Evolutionary conservation across 495 filamentous ascomycete genomes (phyloP), one percentile per base, ranked within the genome.

Genomic region (Xylaria palmicola): DNA sequence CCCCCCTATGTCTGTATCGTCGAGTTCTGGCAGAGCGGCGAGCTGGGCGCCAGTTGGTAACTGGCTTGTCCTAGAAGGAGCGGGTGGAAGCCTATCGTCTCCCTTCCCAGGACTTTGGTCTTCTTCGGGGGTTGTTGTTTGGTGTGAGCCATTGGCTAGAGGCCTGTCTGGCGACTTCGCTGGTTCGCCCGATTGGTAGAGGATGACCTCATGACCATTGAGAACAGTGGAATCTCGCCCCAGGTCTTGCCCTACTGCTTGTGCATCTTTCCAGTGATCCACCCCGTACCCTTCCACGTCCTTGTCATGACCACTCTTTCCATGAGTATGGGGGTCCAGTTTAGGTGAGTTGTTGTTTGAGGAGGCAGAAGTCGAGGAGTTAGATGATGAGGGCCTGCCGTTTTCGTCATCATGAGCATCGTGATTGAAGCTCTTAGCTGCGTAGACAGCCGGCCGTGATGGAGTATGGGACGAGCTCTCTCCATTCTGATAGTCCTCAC

Each of bases 1-100:
- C 0, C 90, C 88, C 12, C 87, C 89, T 67, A 88, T 90, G 70
- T 96, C 93, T 2, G 86, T 88, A 63, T 96, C 93, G 64, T 91
- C 90, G 15, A 79, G 79, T 0, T 81, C 65, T 0, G 90, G 57
- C 5, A 92, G 73, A 9, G 84, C 73, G 13, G 90, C 87, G 15
- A 91, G 77, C 62, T 88, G 85, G 43, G 85, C 86, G n/a, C 84
- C 75, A 24, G 81, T 76, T 9, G 83, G 74, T 1, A 89, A 75
- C 4, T 73, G 72, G 39, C 65, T 59, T 20, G 27, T 34, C 2
- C 50, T 19, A 2, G 61, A 24, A 41, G 55, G 48, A 55, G 49
- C 34, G 17, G 66, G 66, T 15, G 66, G 68, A 7, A 69, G 49
- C 19, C 51, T 52, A 12, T 63, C 49, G n/a, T 69, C 62, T n/a